Evolutionary conservation across 2,329 filamentous ascomycete genomes (phyloP).

Genomic region (Nigrograna mackinnonii): DNA sequence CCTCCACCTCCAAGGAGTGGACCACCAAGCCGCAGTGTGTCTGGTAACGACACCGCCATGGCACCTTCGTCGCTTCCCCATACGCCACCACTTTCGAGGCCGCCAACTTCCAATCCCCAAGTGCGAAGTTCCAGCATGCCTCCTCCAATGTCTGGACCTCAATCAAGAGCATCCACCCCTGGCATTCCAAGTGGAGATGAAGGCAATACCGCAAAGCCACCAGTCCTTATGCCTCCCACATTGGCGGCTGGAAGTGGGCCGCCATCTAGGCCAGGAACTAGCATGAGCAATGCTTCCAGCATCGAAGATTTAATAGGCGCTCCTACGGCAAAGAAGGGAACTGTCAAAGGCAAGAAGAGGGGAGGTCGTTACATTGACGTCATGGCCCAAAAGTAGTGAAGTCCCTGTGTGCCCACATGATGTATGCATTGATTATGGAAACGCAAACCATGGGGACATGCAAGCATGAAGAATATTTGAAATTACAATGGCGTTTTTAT

Average conservation of each 20-base stretch:
- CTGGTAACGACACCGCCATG: conserved; percentile 54
- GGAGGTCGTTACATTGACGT: conserved; percentile 92
- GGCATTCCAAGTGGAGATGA: conserved; percentile 34
- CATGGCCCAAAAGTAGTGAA: conserved; percentile 58
- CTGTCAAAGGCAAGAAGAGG: conserved; percentile 71
- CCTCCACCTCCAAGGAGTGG: conserved; percentile 77
- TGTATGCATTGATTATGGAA: too few relatives aligned
- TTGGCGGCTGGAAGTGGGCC: conserved; percentile 31
- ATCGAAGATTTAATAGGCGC: conserved; percentile 91
- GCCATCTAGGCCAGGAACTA: conserved; percentile 64
- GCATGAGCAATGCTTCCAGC: conserved; percentile 88
- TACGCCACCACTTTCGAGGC: conserved; percentile 11
- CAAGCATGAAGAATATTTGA: too few relatives aligned
- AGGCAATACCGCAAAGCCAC: conserved; percentile 26
- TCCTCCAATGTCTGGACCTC: conserved; percentile 31
- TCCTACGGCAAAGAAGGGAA: conserved; percentile 68
- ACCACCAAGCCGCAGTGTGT: conserved; percentile 53
- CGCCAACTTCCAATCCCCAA: conserved; percentile 19
- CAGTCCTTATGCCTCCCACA: conserved; percentile 26
- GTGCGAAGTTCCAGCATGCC: conserved; percentile 40
- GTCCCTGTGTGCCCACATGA: too few relatives aligned
- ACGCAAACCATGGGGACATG: too few relatives aligned
- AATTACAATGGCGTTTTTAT: too few relatives aligned
- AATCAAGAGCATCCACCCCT: conserved; percentile 34
- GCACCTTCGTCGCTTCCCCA: conserved; percentile 15